Percentiles rank a stretch among this genome's conserved stretches.
Conservation (phyloP, 345 rosid genomes). For the Syzygium aromaticum region DNA sequence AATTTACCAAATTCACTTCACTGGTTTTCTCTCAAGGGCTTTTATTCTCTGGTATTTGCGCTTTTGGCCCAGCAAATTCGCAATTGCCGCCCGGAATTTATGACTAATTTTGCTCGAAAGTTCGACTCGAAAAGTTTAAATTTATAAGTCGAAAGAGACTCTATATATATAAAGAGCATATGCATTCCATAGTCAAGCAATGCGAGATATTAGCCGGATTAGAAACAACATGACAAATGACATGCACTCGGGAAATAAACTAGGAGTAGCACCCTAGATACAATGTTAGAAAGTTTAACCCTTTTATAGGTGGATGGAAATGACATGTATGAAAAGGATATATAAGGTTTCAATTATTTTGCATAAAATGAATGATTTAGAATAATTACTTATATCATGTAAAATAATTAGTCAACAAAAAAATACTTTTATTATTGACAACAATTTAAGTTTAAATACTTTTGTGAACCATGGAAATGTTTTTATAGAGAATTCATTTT, state of each 20-base stretch:
- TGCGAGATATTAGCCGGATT: neutral
- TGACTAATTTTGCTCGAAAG: neutral
- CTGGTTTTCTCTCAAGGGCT: neutral
- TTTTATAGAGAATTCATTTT: neutral
- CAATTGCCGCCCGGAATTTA: neutral
- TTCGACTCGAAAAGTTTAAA: neutral
- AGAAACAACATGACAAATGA: neutral
- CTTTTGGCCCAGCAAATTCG: neutral
- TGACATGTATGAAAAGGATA: neutral
- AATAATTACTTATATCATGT: neutral
- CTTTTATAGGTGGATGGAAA: neutral
- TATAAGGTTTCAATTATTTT: fast-evolving
- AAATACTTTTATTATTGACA: neutral
- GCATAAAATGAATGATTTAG: neutral
- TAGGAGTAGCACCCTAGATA: neutral
- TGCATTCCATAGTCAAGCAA: fast-evolving
- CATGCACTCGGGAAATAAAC: neutral
- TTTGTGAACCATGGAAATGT: too few species aligned
- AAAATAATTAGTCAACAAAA: neutral
- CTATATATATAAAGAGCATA: neutral
- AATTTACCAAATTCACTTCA: neutral
- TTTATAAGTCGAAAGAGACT: neutral
- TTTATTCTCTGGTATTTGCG: neutral
- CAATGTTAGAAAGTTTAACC: neutral
- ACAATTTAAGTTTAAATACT: too few species aligned